Evolutionary conservation across 2,329 filamentous ascomycete genomes (phyloP).

Genomic region (Fusarium devonianum): DNA sequence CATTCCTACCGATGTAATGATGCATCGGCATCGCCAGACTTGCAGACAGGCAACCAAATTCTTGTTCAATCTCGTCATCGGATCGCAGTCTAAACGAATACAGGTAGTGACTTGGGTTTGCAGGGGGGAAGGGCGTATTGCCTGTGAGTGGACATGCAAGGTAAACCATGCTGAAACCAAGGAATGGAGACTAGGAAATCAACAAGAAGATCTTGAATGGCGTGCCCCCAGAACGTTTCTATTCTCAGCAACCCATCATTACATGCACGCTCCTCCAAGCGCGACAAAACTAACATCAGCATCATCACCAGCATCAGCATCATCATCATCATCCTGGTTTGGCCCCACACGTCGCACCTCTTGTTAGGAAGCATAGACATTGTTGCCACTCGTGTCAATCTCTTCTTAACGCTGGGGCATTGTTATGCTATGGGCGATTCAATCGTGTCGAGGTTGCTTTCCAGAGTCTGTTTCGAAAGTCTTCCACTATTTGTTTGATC

Average conservation of each 20-base stretch:
- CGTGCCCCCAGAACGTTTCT: constrained; percentile 26
- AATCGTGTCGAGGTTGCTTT: background rate
- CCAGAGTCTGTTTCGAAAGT: too few species aligned
- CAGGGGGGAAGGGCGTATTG: too few species aligned
- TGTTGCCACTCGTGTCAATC: constrained; percentile 12
- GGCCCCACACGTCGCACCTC: constrained; percentile 30
- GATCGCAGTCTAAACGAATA: background rate
- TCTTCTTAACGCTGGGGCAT: constrained; percentile 5
- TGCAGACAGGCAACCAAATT: background rate
- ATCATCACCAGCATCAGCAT: constrained; percentile 18
- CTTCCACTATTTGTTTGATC: too few species aligned
- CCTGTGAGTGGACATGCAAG: too few species aligned
- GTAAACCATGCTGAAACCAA: too few species aligned
- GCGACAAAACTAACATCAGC: background rate
- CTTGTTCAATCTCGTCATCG: background rate
- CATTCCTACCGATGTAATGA: too few species aligned
- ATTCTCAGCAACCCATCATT: constrained; percentile 34
- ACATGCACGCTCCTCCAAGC: constrained; percentile 16
- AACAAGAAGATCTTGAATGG: background rate
- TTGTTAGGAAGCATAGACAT: constrained; percentile 1
- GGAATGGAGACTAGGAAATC: background rate
- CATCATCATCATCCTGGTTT: background rate
- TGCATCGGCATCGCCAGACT: background rate
- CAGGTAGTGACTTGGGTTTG: too few species aligned
- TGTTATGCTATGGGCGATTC: too few species aligned